These are phyloP conservation scores for Russula virescens DNA, from an alignment of 768 basidiomycete species.

Conservation along the genomic window DNA sequence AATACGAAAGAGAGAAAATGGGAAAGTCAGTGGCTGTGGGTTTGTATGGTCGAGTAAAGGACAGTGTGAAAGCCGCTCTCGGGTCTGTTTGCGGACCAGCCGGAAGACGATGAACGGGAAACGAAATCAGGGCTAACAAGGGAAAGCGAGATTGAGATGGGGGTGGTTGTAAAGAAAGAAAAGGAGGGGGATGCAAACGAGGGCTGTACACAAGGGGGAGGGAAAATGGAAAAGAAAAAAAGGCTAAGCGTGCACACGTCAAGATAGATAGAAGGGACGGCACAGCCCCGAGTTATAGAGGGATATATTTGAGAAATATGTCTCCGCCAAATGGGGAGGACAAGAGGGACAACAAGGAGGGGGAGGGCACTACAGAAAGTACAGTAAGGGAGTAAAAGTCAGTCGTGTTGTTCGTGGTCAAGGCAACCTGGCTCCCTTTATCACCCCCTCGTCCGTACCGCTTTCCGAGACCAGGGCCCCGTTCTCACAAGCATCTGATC, in stretches of 20 bases:
- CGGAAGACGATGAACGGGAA: slow-evolving; percentile 31
- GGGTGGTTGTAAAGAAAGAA: slow-evolving; percentile 4
- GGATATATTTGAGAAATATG: slow-evolving; percentile 28
- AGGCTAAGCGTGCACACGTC: slow-evolving; percentile 13
- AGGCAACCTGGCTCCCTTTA: slow-evolving; percentile 38
- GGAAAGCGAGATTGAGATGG: slow-evolving; percentile 26
- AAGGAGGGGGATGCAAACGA: slow-evolving; percentile 7
- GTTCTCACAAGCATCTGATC: slow-evolving; percentile 16
- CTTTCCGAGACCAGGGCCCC: slow-evolving; percentile 14
- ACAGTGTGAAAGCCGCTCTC: slow-evolving; percentile 19
- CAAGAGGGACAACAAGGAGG: slow-evolving; percentile 13
- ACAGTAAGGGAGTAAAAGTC: slow-evolving; percentile 10
- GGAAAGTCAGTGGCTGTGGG: slow-evolving; percentile 15
- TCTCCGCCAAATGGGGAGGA: slow-evolving; percentile 18
- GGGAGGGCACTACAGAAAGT: slow-evolving; percentile 16
- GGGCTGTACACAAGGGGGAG: not conserved
- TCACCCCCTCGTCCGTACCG: slow-evolving; percentile 18
- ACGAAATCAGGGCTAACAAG: slow-evolving; percentile 12
- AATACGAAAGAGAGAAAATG: slow-evolving; percentile 16
- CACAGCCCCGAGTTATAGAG: slow-evolving; percentile 13
- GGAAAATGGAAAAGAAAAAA: slow-evolving; percentile 24
- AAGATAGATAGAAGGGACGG: slow-evolving; percentile 4
- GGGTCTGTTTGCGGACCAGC: slow-evolving; percentile 50
- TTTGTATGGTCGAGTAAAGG: slow-evolving; percentile 21
- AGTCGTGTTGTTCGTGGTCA: slow-evolving; percentile 43